phyloP scores from a whole-genome alignment of 305 asterid genomes.

The Fraxinus latifolia region DNA sequence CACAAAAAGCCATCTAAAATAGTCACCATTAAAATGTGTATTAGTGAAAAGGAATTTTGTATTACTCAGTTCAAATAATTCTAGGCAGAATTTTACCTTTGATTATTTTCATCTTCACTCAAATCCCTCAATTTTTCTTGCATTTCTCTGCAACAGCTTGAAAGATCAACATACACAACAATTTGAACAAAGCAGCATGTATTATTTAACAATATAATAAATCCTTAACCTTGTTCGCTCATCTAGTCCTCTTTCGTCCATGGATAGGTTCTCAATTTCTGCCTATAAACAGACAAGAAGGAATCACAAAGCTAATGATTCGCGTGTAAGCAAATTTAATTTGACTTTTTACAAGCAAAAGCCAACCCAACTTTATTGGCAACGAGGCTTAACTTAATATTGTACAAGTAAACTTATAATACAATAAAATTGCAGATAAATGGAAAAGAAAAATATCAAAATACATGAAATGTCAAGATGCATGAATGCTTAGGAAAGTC shows the following conservation, averaged over 20 bases:
- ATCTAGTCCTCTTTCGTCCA: slow-evolving; percentile 76
- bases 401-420: neutral
- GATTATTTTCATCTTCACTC: slow-evolving; percentile 76
- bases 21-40: slow-evolving; percentile 25
- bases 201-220: slow-evolving; percentile 18
- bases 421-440: neutral
- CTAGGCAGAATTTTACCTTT: slow-evolving; percentile 42
- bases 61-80: slow-evolving; percentile 15
- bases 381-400: neutral
- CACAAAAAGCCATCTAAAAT: slow-evolving; percentile 82
- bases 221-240: slow-evolving; percentile 63
- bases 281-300: slow-evolving; percentile 53
- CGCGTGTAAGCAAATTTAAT: neutral
- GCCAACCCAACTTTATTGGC: neutral
- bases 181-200: slow-evolving; percentile 19
- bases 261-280: slow-evolving; percentile 74
- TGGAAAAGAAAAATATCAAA: neutral
- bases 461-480: neutral
- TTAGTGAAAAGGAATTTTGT: slow-evolving; percentile 17
- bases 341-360: neutral
- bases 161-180: slow-evolving; percentile 29
- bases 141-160: slow-evolving; percentile 64
- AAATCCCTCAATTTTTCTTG: slow-evolving; percentile 69
- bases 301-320: slow-evolving; percentile 19
- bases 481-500: neutral